A percentile compares a stretch with the other conserved stretches of the same genome.
Evolutionary conservation across 2,329 filamentous ascomycete species (phyloP).

Genomic region (Didymella lethalis): DNA sequence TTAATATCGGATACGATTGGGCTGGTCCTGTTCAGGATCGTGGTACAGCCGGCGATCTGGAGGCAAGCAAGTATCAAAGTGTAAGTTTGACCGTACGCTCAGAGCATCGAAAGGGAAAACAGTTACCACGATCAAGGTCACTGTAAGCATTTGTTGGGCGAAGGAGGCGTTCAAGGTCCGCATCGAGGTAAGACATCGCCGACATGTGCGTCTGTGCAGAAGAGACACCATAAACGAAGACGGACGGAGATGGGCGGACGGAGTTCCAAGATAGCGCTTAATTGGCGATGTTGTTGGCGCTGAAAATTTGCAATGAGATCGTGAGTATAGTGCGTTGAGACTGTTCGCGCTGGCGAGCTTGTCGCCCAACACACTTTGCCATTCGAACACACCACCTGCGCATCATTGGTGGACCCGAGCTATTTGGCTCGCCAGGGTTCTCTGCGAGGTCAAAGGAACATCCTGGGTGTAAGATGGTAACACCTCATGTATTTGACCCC

Average conservation of each 20-base stretch:
- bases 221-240: neutral
- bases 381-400: neutral
- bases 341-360: constrained; percentile 10
- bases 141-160: neutral
- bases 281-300: neutral
- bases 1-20: neutral
- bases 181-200: constrained; percentile 12
- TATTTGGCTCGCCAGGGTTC: neutral
- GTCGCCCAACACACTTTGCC: constrained; percentile 15
- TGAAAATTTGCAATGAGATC: neutral
- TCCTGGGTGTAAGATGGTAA: constrained; percentile 9
- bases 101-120: neutral
- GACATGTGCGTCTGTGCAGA: neutral
- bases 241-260: neutral
- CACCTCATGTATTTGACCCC: constrained; percentile 11
- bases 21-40: neutral
- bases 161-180: neutral
- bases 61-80: neutral
- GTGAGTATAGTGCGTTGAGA: constrained; percentile 7
- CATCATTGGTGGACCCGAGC: constrained; percentile 1
- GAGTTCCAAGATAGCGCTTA: neutral
- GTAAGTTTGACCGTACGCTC: neutral
- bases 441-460: constrained; percentile 10
- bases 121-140: neutral
- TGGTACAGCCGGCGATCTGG: neutral